Evolutionary conservation across 352 stramenopile genomes (phyloP).

Genomic region (Halophytophthora batemanensis): DNA sequence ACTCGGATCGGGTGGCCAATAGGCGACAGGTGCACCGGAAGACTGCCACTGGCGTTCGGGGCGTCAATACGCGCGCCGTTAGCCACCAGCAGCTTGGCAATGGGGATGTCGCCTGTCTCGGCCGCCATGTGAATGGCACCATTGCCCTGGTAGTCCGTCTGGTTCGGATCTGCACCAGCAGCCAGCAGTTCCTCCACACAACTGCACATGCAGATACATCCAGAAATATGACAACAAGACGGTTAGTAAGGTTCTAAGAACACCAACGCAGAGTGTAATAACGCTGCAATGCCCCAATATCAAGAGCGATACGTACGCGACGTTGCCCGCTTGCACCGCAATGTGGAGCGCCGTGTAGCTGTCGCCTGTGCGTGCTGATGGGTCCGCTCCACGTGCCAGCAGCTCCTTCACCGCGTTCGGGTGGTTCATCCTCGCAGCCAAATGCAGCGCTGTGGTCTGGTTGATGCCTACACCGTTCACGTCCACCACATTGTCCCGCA

Average conservation of each 20-base stretch:
- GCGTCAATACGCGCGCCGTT: slow-evolving; percentile 70
- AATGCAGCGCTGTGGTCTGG: slow-evolving; percentile 77
- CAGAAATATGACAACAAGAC: slow-evolving; percentile 3
- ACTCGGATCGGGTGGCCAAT: slow-evolving; percentile 86
- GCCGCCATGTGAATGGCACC: slow-evolving; percentile 81
- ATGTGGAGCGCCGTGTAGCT: slow-evolving; percentile 82
- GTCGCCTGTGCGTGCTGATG: slow-evolving; percentile 65
- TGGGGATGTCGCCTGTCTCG: slow-evolving; percentile 73
- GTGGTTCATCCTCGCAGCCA: slow-evolving; percentile 76
- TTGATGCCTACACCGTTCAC: slow-evolving; percentile 87
- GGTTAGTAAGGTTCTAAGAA: too few species aligned
- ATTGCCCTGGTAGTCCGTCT: slow-evolving; percentile 80
- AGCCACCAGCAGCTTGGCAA: slow-evolving; percentile 74
- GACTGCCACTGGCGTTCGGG: slow-evolving; percentile 72
- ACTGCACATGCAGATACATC: slow-evolving; percentile 24
- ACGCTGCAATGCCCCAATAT: too few species aligned
- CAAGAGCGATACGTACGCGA: slow-evolving; percentile 35
- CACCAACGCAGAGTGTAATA: too few species aligned
- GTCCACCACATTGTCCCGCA: slow-evolving; percentile 83
- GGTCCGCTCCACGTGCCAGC: slow-evolving; percentile 62
- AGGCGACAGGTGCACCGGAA: slow-evolving; percentile 81
- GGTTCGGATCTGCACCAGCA: slow-evolving; percentile 70
- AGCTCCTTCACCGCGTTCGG: slow-evolving; percentile 73
- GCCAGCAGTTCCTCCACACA: slow-evolving; percentile 74
- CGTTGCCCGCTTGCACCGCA: slow-evolving; percentile 65